A percentile compares a stretch with the other conserved stretches of the same genome.
Conservation (phyloP, 2,329 filamentous ascomycete species). For the Apiospora hydei region DNA sequence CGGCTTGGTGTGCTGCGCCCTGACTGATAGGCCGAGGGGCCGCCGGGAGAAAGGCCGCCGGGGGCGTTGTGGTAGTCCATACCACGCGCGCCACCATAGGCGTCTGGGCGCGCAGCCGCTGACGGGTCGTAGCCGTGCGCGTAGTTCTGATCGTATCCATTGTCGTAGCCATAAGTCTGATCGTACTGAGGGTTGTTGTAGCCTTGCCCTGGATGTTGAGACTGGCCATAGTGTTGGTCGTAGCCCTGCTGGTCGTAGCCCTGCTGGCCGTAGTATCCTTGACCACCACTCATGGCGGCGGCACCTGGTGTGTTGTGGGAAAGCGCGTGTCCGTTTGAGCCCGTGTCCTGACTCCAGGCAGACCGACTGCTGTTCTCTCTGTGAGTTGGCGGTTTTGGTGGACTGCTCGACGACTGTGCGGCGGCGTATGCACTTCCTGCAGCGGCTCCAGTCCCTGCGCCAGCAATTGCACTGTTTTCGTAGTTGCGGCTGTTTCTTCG, state of each 20-base stretch:
- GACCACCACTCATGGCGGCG: slow-evolving; percentile 58
- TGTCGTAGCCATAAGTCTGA: slow-evolving; percentile 30
- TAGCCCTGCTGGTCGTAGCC: slow-evolving; percentile 33
- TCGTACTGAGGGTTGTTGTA: slow-evolving; percentile 32
- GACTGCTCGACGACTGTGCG: slow-evolving; percentile 33
- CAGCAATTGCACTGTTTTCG: slow-evolving; percentile 32
- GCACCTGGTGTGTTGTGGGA: slow-evolving; percentile 59
- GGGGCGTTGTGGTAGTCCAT: slow-evolving; percentile 46
- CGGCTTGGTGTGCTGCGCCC: slow-evolving; percentile 54
- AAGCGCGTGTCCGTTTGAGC: neutral
- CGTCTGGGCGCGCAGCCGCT: slow-evolving; percentile 18
- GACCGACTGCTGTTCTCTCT: slow-evolving; percentile 7
- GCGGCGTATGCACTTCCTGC: slow-evolving; percentile 32
- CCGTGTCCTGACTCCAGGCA: neutral
- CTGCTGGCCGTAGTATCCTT: slow-evolving; percentile 48
- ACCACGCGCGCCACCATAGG: slow-evolving; percentile 29
- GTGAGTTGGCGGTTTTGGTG: slow-evolving; percentile 35
- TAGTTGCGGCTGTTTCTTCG: slow-evolving; percentile 42
- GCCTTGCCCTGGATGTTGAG: slow-evolving; percentile 17
- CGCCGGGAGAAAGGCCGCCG: slow-evolving; percentile 50
- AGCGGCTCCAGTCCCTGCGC: slow-evolving; percentile 34
- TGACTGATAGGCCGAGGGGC: slow-evolving; percentile 43
- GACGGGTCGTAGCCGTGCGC: slow-evolving; percentile 32
- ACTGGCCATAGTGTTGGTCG: slow-evolving; percentile 25
- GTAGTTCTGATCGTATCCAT: slow-evolving; percentile 30